Base-by-base conservation (phyloP, 1,284 basidiomycete genomes). In the Ustilago xerochloae region DNA sequence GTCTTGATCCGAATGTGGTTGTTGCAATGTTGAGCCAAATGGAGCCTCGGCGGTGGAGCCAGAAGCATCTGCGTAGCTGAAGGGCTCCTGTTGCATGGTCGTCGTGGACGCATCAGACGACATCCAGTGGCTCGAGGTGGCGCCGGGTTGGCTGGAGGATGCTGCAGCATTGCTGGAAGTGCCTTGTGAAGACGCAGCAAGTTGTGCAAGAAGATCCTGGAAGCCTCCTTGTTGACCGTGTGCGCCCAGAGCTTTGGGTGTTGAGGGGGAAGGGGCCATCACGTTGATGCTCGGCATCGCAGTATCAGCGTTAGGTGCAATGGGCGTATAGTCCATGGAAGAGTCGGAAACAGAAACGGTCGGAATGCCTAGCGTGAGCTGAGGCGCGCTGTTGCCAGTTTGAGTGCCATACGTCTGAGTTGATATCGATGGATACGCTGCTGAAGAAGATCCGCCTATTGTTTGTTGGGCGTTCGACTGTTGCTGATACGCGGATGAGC, bases 271-370 rank as follows among this genome's bases (percentile, higher is more conserved):
- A 33, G 72, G 66, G 3, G 72, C 72, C 72, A 75, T 75, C 12
- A 75, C 66, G n/a, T 70, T 65, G 63, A 75, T 75, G 56, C 66
- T 66, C 9, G 72, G 72, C 66, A 70, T 70, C 43, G 39, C n/a
- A 16, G 45, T 29, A 24, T 55, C 63, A 16, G 28, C 47, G 12
- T 22, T 63, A 0, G 71, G 20, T 13, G 66, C 66, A 2, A 62
- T 36, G 1, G 66, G 59, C 12, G 56, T 68, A 18, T 49, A 63
- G 10, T 65, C 66, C 72, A 75, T 75, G n/a, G 59, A 49, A 2
- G 59, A 56, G 10, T 66, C 66, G 1, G 71, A 75, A 15, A 69
- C 72, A 8, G 66, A 65, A 13, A 74, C 62, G 18, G 38, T 62
- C 0, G 72, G 72, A 15, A 75, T 75, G 20, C 72, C 72, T 22